Percentiles rank a stretch among this genome's conserved stretches.
These are phyloP conservation scores for Solanum okadae DNA, from an alignment of 257 asterid genomes.

Conservation along the genomic window DNA sequence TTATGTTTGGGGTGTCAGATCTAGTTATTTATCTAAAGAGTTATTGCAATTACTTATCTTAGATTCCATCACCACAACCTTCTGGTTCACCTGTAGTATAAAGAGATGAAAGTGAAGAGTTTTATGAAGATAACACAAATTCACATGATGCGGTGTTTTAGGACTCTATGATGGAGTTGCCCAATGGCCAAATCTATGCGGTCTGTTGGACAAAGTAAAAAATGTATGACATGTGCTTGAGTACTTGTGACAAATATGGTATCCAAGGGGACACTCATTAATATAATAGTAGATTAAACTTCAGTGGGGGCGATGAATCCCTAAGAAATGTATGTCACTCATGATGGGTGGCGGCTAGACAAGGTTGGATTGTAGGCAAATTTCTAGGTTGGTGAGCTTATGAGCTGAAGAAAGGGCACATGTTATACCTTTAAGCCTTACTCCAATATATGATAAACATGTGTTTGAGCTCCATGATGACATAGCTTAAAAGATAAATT, in stretches of 20 bases:
- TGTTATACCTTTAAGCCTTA: not conserved
- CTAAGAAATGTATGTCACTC: not conserved
- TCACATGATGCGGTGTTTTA: not conserved
- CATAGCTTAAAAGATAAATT: no score
- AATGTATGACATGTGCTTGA: not conserved
- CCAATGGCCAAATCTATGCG: not conserved
- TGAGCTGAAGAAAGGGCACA: not conserved
- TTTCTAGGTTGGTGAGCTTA: not conserved
- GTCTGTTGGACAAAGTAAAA: not conserved
- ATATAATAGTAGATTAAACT: not conserved
- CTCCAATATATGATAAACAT: not conserved
- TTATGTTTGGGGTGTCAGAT: no score
- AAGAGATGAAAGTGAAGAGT: not conserved
- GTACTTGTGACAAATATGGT: not conserved
- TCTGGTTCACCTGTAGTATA: not conserved
- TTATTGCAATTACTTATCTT: not conserved
- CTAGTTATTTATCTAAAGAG: not conserved
- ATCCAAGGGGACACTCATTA: not conserved
- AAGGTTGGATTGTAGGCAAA: not conserved
- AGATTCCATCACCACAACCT: not conserved
- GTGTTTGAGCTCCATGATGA: not conserved
- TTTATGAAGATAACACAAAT: not conserved
- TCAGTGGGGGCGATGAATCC: not conserved
- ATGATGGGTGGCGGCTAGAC: not conserved
- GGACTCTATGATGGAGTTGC: not conserved